A percentile compares a stretch with the other conserved stretches of the same genome.
Evolutionary conservation across 257 asterid species (phyloP).

Genomic region (Scutellaria galericulata): DNA sequence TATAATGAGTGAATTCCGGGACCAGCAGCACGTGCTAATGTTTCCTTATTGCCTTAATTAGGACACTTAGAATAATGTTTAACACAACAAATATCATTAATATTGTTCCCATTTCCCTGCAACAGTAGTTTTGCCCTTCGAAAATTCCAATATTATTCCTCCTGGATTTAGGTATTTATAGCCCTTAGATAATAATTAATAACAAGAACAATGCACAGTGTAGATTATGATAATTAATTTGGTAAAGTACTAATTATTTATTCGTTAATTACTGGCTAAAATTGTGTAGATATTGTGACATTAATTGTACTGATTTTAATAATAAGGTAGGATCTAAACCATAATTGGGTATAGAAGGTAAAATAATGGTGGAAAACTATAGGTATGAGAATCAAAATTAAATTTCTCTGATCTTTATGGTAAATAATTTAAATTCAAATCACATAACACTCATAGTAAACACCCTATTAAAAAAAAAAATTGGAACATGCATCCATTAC

Average conservation of each 20-base stretch:
- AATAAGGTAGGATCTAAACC: not conserved
- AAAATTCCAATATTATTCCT: conserved; percentile 3
- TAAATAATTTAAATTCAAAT: too few relatives aligned
- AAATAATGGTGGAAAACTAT: too few relatives aligned
- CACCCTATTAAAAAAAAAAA: too few relatives aligned
- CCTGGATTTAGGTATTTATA: not conserved
- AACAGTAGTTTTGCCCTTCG: not conserved
- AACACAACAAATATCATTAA: not conserved
- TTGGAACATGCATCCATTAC: too few relatives aligned
- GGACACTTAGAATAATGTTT: not conserved
- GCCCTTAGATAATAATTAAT: not conserved
- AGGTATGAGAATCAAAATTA: too few relatives aligned
- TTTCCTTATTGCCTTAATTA: not conserved
- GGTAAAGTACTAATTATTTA: conserved; percentile 1
- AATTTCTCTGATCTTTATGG: too few relatives aligned
- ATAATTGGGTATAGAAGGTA: too few relatives aligned
- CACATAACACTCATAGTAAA: too few relatives aligned
- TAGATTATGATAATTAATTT: not conserved
- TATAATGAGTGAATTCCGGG: conserved; percentile 10
- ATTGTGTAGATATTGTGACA: not conserved
- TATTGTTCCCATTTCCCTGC: conserved; percentile 6
- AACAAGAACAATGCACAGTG: not conserved
- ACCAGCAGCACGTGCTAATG: not conserved
- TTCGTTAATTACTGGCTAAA: not conserved
- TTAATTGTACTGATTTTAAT: not conserved